These are phyloP conservation scores for Parmelia sp. DNA, from an alignment of 495 filamentous ascomycete species.

Conservation along the genomic window DNA sequence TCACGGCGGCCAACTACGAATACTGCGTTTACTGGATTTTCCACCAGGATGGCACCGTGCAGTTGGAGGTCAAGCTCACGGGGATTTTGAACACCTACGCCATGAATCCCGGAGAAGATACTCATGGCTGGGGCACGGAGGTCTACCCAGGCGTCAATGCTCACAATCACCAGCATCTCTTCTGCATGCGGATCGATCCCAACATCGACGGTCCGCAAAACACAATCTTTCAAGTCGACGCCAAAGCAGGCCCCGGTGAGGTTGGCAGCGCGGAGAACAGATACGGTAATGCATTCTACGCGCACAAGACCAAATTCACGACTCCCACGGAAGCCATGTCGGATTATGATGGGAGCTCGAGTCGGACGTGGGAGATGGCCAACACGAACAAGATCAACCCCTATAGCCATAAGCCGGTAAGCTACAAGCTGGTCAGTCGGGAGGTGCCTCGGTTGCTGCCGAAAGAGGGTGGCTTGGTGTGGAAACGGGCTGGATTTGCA, in stretches of 20 bases:
- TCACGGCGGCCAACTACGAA: conserved; percentile 97
- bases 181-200: conserved; percentile 85
- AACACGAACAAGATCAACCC: conserved; percentile 81
- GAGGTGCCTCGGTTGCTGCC: conserved; percentile 77
- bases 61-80: conserved; percentile 91
- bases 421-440: conserved; percentile 86
- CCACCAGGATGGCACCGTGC: conserved; percentile 88
- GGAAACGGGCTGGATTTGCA: conserved; percentile 91
- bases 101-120: conserved; percentile 78
- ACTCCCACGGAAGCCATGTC: conserved; percentile 66
- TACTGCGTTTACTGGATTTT: conserved; percentile 94
- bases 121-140: conserved; percentile 84
- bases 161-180: conserved; percentile 90
- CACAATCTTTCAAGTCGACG: conserved; percentile 79
- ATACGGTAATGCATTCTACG: conserved; percentile 92
- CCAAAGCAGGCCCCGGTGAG: conserved; percentile 55
- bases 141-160: conserved; percentile 82
- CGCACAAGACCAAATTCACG: conserved; percentile 75
- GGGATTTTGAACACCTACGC: conserved; percentile 92
- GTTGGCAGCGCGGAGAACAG: conserved; percentile 77
- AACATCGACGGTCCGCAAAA: conserved; percentile 85
- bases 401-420: conserved; percentile 77
- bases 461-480: conserved; percentile 76
- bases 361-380: conserved; percentile 85
- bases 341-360: conserved; percentile 74